These are phyloP conservation scores for Naegleria fowleri DNA, from an alignment of 208 protist genomes.

Conservation along the genomic window DNA sequence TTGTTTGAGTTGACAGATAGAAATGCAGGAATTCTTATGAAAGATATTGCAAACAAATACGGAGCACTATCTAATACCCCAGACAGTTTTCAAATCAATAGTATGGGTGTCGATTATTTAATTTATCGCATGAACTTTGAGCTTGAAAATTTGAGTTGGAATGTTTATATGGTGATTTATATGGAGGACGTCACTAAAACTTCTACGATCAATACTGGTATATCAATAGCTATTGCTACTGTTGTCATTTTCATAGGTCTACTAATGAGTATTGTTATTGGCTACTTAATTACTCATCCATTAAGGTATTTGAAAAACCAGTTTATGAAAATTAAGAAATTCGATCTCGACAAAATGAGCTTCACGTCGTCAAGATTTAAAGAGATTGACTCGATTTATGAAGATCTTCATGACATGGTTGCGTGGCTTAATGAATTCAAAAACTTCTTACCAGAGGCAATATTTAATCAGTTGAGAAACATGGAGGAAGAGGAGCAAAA, in stretches of 20 bases:
- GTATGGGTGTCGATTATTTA: neutral
- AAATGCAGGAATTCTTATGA: neutral
- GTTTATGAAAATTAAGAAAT: too few species aligned
- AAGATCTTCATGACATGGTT: too few species aligned
- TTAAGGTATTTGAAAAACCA: neutral
- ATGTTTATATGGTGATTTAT: neutral
- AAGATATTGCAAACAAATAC: neutral
- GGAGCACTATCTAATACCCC: too few species aligned
- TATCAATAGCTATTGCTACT: neutral
- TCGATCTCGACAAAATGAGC: too few species aligned
- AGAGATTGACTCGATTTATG: too few species aligned
- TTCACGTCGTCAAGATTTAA: too few species aligned
- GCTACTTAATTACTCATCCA: neutral
- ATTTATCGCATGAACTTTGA: neutral
- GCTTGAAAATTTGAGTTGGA: neutral
- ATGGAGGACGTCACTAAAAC: neutral
- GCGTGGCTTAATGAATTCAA: neutral
- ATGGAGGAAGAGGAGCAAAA: too few species aligned
- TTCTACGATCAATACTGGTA: neutral
- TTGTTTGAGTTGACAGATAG: neutral
- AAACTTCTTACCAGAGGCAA: neutral
- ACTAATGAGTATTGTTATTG: neutral
- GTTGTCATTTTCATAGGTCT: neutral
- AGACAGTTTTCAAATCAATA: too few species aligned
- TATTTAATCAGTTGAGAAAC: neutral